Percentiles rank a stretch among this genome's conserved stretches.
Evolutionary conservation across 1,284 basidiomycete species (phyloP).

Genomic region (Pholiota adiposa): DNA sequence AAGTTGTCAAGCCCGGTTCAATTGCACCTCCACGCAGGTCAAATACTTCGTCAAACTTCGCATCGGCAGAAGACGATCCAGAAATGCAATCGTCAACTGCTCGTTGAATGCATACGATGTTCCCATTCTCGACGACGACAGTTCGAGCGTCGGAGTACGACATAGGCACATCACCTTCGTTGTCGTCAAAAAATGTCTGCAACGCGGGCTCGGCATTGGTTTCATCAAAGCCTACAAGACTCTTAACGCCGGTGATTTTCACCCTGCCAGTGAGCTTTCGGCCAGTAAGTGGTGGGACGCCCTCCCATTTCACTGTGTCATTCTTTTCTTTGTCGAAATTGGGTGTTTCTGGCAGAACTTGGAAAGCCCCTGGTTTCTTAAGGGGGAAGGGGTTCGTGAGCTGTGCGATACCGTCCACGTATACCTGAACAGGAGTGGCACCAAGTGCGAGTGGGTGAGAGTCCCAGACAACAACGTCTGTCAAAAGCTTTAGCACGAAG

Average conservation of each 20-base stretch:
- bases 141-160: slow-evolving; percentile 1
- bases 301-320: slow-evolving; percentile 54
- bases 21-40: slow-evolving; percentile 41
- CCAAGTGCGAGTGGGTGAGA: slow-evolving; percentile 69
- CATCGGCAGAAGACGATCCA: background rate
- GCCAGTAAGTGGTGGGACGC: slow-evolving; percentile 56
- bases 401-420: slow-evolving; percentile 66
- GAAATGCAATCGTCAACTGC: background rate
- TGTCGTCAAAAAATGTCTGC: slow-evolving; percentile 14
- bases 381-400: slow-evolving; percentile 43
- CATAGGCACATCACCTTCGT: background rate
- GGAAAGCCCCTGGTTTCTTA: slow-evolving; percentile 45
- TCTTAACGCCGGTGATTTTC: slow-evolving; percentile 46
- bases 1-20: slow-evolving; percentile 58
- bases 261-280: slow-evolving; percentile 24
- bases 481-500: too few relatives aligned
- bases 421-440: slow-evolving; percentile 66
- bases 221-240: slow-evolving; percentile 43
- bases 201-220: slow-evolving; percentile 13
- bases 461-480: slow-evolving; percentile 60
- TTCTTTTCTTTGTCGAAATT: slow-evolving; percentile 50
- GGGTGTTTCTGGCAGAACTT: slow-evolving; percentile 34
- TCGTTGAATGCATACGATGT: slow-evolving; percentile 23
- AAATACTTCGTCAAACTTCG: slow-evolving; percentile 25
- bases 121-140: slow-evolving; percentile 21